Base-by-base conservation (phyloP, 148 eudicot genomes). In the Chenopodium formosanum region DNA sequence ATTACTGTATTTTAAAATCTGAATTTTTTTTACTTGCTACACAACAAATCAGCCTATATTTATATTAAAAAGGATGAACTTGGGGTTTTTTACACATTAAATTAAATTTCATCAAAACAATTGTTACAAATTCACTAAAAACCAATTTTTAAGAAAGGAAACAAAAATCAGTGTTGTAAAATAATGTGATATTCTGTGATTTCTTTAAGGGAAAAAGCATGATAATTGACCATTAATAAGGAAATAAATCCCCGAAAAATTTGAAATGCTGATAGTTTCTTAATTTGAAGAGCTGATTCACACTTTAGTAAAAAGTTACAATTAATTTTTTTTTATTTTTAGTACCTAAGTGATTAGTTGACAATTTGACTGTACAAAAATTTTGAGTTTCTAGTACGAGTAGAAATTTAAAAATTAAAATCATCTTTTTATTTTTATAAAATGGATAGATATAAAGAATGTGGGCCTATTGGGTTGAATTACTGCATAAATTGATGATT, bases 401-500 rank as follows among this genome's bases (percentile, higher is more conserved):
- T 58, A 17, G 63, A 50, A 50, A 50, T 50, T 50, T 10, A 20
- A 64, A 63, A 64, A 10, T n/a, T 8, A 20, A n/a, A 5, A 7
- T 25, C 23, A n/a, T 44, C 23, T 2, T 25, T 46, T 78, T 48
- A 17, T 2, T 7, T 47, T 78, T 20, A 20, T 1, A 23, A 64
- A 64, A 6, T 8, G n/a, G 7, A 9, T 64, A 9, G 25, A 64
- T 64, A n/a, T 34, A 32, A n/a, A 76, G 78, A 34, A 46, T 31
- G 71, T 74, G 76, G 82, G 76, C 65, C 82, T 46, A 17, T 67
- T 63, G 6, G 29, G 58, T 75, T 79, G 76, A 79, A 75, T 44
- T 74, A 75, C 44, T 27, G 82, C 74, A 74, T 46, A 75, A 22
- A 74, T 83, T 79, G 79, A 79, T 83, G 79, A 83, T 75, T 79